Conservation (phyloP, 345 rosid genomes). For the Eucalyptus polybractea region DNA sequence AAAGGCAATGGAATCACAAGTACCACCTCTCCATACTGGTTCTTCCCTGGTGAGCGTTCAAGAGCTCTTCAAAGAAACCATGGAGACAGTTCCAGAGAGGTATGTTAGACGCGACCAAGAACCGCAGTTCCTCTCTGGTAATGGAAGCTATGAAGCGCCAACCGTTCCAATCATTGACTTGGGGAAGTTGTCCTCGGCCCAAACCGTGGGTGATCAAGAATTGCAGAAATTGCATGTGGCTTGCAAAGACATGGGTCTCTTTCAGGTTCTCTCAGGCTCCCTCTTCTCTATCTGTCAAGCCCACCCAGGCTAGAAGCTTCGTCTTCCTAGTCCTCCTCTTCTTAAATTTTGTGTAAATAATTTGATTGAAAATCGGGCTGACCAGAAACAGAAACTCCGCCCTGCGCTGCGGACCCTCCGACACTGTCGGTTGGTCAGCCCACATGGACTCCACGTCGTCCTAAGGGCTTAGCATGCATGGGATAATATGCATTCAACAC, state of each 20-base stretch:
- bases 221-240: background rate
- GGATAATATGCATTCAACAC: background rate
- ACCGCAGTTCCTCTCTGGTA: background rate
- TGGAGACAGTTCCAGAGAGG: background rate
- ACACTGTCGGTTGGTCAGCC: background rate
- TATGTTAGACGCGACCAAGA: background rate
- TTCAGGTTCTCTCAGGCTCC: background rate
- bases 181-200: background rate
- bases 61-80: slow-evolving; percentile 1
- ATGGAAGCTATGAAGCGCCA: background rate
- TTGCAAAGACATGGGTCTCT: slow-evolving; percentile 2
- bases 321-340: background rate
- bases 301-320: background rate
- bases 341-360: background rate
- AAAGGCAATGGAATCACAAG: background rate
- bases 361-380: background rate
- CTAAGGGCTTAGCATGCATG: background rate
- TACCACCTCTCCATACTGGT: background rate
- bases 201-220: background rate
- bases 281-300: background rate
- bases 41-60: slow-evolving; percentile 2
- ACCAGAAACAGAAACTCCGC: background rate
- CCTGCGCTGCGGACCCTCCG: background rate
- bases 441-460: background rate
- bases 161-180: background rate